Conservation (phyloP, 2,329 filamentous ascomycete species). For the Ascochyta koolunga region DNA sequence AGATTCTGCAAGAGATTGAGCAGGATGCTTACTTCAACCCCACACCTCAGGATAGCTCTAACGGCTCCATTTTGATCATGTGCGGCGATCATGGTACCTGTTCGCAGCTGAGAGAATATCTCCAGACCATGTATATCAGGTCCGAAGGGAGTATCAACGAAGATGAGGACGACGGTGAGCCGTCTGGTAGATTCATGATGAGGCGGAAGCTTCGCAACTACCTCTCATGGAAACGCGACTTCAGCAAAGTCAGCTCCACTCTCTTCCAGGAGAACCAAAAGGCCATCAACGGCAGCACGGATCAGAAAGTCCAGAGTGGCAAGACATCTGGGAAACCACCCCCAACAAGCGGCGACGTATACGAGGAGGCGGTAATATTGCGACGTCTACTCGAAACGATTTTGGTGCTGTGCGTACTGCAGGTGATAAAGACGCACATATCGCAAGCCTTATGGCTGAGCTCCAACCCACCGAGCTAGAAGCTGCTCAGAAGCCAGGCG, state of each 20-base stretch:
- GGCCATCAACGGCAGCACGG: constrained; percentile 70
- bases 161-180: constrained; percentile 59
- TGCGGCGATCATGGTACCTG: constrained; percentile 87
- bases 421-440: constrained; percentile 82
- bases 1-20: constrained; percentile 92
- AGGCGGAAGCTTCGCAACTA: constrained; percentile 84
- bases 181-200: constrained; percentile 88
- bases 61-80: constrained; percentile 94
- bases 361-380: constrained; percentile 74
- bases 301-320: constrained; percentile 57
- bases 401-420: constrained; percentile 76
- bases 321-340: constrained; percentile 66
- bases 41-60: constrained; percentile 77
- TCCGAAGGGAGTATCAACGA: constrained; percentile 53
- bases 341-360: constrained; percentile 85
- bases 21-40: constrained; percentile 86
- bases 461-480: constrained; percentile 82
- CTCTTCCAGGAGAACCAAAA: constrained; percentile 83
- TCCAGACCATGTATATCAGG: constrained; percentile 86
- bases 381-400: constrained; percentile 67
- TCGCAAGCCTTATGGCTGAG: constrained; percentile 81
- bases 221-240: constrained; percentile 86
- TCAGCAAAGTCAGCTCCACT: constrained; percentile 80
- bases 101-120: constrained; percentile 85
- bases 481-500: constrained; percentile 71